phyloP scores from a whole-genome alignment of 1,139 yeast genomes.

The Pichia sp. region DNA sequence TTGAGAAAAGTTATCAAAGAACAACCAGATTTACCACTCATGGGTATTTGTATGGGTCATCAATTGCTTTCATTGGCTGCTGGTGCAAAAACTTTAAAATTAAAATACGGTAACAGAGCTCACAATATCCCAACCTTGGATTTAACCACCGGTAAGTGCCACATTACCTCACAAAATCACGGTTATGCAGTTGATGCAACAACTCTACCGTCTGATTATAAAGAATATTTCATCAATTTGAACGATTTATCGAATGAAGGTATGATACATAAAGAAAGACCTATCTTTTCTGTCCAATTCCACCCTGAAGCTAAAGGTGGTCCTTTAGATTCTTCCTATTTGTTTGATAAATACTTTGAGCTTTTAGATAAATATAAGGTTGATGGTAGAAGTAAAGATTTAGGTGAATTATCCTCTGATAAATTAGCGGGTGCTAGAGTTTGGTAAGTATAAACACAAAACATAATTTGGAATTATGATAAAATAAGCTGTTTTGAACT shows the following conservation, averaged over 20 bases:
- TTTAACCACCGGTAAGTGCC: slow-evolving; percentile 82
- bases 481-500: neutral
- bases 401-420: slow-evolving; percentile 59
- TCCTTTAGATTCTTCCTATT: slow-evolving; percentile 82
- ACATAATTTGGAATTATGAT: neutral
- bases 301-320: slow-evolving; percentile 99
- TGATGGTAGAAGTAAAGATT: slow-evolving; percentile 28
- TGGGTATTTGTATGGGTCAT: slow-evolving; percentile 96
- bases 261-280: slow-evolving; percentile 78
- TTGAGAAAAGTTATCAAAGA: slow-evolving; percentile 63
- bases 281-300: slow-evolving; percentile 93
- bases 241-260: slow-evolving; percentile 97
- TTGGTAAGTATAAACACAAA: slow-evolving; percentile 11
- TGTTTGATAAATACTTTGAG: slow-evolving; percentile 83
- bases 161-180: slow-evolving; percentile 96
- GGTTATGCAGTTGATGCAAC: slow-evolving; percentile 91
- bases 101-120: slow-evolving; percentile 97
- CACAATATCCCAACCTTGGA: slow-evolving; percentile 97
- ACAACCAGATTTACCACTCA: slow-evolving; percentile 68
- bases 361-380: slow-evolving; percentile 55
- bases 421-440: slow-evolving; percentile 85
- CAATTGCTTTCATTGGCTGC: slow-evolving; percentile 90
- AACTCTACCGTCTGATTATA: slow-evolving; percentile 71
- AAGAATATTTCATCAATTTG: slow-evolving; percentile 81
- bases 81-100: slow-evolving; percentile 86